Evolutionary conservation across 441 rosid species (phyloP), one percentile per base, ranked within the genome.

Genomic region (Mallotus repandus): DNA sequence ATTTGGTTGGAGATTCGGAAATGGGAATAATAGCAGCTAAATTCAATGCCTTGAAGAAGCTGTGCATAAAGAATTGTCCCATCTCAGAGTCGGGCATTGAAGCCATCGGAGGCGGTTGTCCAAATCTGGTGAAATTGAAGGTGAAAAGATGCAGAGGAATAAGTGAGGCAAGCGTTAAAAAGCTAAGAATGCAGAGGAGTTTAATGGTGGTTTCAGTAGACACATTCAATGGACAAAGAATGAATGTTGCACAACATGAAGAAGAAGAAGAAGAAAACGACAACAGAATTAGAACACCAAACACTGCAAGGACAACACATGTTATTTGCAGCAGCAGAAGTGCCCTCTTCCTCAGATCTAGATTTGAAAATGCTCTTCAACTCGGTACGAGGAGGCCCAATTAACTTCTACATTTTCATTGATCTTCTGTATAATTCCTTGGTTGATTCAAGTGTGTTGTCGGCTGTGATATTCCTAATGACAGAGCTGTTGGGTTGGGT

Each of bases 21-120:
- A 83, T 89, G 78, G 68, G 71, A 62, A 53, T 79, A 21, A 19
- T 84, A 7, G 86, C 74, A 29, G 58, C 67, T 14, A 89, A 89
- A 70, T 87, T 82, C 71, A 50, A 15, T 0, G 83, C 82, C 11
- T 52, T 89, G 74, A 86, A 82, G 82, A 89, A 87, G 75, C 74
- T 89, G 0, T 89, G 94, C 79, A 83, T 89, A 53, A 89, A 89
- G 84, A 89, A 78, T 70, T 87, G 93, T 78, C 91, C 89, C 0
- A 77, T 89, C 9, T 81, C 91, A 0, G 83, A 78, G 53, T 16
- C 56, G 1, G 89, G 89, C 19, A 77, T 89, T 8, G 84, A 82
- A 74, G 86, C 86, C 9, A 77, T 87, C 6, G 87, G 76, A 0
- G 76, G 73, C 0, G 93, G 93, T 11, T 89, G 88, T 25, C 81